Conservation (phyloP, 2,329 filamentous ascomycete genomes). For the Onygenales sp. region DNA sequence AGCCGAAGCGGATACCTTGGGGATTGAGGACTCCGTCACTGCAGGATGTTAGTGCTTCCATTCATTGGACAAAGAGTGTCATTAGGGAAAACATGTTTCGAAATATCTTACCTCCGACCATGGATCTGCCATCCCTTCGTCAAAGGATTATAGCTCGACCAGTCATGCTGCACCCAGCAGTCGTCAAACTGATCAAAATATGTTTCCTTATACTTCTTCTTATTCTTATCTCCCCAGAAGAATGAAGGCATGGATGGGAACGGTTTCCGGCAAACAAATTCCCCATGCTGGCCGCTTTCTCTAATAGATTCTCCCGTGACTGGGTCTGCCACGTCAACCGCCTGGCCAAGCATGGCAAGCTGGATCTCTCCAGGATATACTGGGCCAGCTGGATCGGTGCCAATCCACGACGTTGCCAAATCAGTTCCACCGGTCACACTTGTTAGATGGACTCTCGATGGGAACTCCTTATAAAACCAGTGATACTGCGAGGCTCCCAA, state of each 20-base stretch:
- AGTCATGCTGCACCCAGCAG: constrained; percentile 40
- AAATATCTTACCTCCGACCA: too few species aligned
- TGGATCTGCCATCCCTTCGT: constrained; percentile 18
- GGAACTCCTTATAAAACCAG: constrained; percentile 38
- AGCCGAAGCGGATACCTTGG: constrained; percentile 39
- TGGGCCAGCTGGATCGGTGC: constrained; percentile 34
- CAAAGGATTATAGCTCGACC: constrained; percentile 36
- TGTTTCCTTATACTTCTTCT: constrained; percentile 32
- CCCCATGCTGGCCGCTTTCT: constrained; percentile 29
- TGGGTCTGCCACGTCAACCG: constrained; percentile 37
- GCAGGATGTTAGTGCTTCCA: too few species aligned
- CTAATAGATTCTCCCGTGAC: constrained; percentile 25
- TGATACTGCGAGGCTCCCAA: constrained; percentile 34
- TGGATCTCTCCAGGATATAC: constrained; percentile 39
- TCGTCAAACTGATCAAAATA: constrained; percentile 38
- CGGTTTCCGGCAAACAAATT: constrained; percentile 37
- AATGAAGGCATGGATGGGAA: constrained; percentile 39
- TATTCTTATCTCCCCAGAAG: constrained; percentile 36
- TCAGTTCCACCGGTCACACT: constrained; percentile 41
- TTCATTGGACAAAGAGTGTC: neutral
- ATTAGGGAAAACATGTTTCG: neutral
- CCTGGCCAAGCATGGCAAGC: constrained; percentile 36
- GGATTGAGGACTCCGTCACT: constrained; percentile 41
- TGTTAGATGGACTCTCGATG: constrained; percentile 27
- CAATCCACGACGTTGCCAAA: constrained; percentile 32